Conservation (phyloP, 1,284 basidiomycete genomes). For the Puccinia triticina region DNA sequence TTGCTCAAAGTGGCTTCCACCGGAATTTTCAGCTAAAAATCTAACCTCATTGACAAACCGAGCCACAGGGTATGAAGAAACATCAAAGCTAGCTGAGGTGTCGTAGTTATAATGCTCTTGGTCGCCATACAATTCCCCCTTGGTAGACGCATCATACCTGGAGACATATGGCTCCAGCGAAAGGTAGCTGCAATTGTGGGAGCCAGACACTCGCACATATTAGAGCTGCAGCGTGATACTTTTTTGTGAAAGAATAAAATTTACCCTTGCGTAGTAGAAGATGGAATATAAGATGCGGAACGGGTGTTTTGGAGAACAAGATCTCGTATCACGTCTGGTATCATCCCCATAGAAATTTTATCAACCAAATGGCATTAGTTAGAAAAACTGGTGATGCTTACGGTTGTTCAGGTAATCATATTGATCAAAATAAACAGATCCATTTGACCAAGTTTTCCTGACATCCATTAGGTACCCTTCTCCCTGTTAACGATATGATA, state of each 20-base stretch:
- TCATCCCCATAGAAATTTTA: conserved; percentile 62
- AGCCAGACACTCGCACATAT: not conserved
- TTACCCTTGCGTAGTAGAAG: conserved; percentile 65
- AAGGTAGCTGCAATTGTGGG: conserved; percentile 63
- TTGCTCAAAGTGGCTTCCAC: not conserved
- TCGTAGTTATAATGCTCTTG: conserved; percentile 69
- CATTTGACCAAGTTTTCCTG: conserved; percentile 32
- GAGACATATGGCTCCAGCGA: conserved; percentile 67
- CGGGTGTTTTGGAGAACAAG: conserved; percentile 65
- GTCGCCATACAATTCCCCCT: conserved; percentile 68
- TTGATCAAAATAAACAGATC: conserved; percentile 58
- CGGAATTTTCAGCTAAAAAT: not conserved
- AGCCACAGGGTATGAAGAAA: conserved; percentile 66
- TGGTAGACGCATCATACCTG: conserved; percentile 65
- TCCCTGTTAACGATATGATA: conserved; percentile 7
- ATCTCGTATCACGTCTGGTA: conserved; percentile 64
- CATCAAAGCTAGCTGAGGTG: conserved; percentile 66
- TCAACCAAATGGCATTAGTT: too few relatives aligned
- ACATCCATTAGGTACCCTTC: conserved; percentile 43
- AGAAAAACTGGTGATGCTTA: conserved; percentile 60
- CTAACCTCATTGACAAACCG: conserved; percentile 67
- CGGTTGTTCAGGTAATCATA: conserved; percentile 65
- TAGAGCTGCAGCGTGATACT: too few relatives aligned
- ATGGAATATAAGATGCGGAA: conserved; percentile 69
- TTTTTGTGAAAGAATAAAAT: not conserved